These are phyloP conservation scores for Cladosporium sphaerospermum DNA, from an alignment of 2,329 filamentous ascomycete genomes.

Conservation along the genomic window DNA sequence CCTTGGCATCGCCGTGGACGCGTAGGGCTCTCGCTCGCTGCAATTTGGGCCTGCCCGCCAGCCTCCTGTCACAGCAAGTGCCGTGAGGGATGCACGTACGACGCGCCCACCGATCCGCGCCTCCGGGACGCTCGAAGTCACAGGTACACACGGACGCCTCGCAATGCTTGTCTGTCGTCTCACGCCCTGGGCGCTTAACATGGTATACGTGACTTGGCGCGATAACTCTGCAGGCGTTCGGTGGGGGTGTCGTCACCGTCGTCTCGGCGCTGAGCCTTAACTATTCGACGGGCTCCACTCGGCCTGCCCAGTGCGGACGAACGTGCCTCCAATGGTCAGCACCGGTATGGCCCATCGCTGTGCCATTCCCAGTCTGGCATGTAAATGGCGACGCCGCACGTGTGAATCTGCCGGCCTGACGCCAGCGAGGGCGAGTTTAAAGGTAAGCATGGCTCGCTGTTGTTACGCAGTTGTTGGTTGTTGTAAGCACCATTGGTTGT, in stretches of 20 bases:
- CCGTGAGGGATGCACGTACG: too few relatives aligned
- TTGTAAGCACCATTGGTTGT: neutral
- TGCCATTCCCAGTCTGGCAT: slow-evolving; percentile 3
- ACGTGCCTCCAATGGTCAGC: slow-evolving; percentile 3
- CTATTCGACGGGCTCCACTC: neutral
- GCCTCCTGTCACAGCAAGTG: too few relatives aligned
- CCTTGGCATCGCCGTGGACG: neutral
- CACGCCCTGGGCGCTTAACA: neutral
- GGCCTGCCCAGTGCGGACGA: slow-evolving; percentile 4
- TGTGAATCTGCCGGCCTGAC: neutral
- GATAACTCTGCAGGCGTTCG: slow-evolving; percentile 6
- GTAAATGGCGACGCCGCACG: slow-evolving; percentile 1
- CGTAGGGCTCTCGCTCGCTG: neutral
- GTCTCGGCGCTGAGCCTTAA: slow-evolving; percentile 5
- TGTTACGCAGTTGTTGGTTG: neutral
- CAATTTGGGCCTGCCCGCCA: too few relatives aligned
- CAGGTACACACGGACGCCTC: neutral
- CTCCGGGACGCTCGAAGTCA: neutral
- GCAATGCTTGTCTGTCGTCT: slow-evolving; percentile 4
- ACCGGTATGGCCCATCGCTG: slow-evolving; percentile 1
- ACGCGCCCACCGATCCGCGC: too few relatives aligned
- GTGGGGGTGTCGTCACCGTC: slow-evolving; percentile 4
- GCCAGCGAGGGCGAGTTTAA: slow-evolving; percentile 1
- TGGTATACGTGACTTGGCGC: slow-evolving; percentile 8
- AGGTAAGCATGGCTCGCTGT: slow-evolving; percentile 6